Conservation (phyloP, 768 basidiomycete genomes). For the Clitopilus hobsonii region DNA sequence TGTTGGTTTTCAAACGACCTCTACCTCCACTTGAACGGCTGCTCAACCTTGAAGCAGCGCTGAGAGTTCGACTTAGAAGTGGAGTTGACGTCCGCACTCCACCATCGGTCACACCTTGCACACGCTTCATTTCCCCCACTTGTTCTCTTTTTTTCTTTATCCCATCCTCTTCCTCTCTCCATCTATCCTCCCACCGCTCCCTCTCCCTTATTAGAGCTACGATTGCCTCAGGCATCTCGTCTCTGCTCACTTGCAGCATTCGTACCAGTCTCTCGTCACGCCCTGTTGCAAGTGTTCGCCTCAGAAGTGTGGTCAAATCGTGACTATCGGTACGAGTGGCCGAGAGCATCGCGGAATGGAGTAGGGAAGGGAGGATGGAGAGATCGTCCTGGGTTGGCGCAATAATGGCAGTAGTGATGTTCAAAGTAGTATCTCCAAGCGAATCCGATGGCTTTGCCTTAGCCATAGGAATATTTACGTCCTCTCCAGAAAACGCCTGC, state of each 20-base stretch:
- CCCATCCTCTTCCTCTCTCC: slow-evolving; percentile 8
- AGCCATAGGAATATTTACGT: too few species aligned
- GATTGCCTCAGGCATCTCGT: slow-evolving; percentile 78
- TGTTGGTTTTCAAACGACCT: too few species aligned
- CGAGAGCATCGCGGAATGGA: not conserved
- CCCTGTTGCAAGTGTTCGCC: slow-evolving; percentile 48
- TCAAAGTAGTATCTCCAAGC: too few species aligned
- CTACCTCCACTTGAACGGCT: too few species aligned
- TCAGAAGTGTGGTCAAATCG: slow-evolving; percentile 42
- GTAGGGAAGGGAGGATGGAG: not conserved
- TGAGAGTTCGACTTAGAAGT: not conserved
- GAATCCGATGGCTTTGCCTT: too few species aligned
- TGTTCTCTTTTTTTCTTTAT: not conserved
- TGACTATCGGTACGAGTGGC: not conserved
- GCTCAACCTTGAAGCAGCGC: too few species aligned
- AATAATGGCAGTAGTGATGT: too few species aligned
- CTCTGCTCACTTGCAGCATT: slow-evolving; percentile 55
- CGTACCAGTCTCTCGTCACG: slow-evolving; percentile 62
- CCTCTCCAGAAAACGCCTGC: not conserved
- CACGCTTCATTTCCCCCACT: not conserved
- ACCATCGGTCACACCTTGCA: not conserved
- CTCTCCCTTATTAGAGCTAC: slow-evolving; percentile 75
- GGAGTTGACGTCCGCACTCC: not conserved
- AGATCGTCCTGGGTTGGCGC: too few species aligned
- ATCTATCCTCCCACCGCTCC: slow-evolving; percentile 38